Evolutionary conservation across 1,284 basidiomycete species (phyloP).

Genomic region (Heterobasidion irregulare): DNA sequence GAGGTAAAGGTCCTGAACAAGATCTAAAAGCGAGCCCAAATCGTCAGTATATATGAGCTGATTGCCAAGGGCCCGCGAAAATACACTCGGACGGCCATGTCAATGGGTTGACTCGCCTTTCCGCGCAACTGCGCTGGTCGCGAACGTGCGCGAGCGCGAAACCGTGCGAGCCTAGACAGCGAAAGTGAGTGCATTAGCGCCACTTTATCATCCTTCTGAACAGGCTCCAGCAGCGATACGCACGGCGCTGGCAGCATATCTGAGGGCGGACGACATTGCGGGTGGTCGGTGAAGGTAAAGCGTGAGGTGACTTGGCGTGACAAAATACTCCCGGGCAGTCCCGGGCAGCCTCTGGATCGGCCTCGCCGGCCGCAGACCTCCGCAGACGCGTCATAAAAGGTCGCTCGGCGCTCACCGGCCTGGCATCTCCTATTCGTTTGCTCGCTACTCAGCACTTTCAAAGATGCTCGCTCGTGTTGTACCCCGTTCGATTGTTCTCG

Average conservation of each 20-base stretch:
- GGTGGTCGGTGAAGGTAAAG: not conserved
- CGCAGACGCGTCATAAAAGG: not conserved
- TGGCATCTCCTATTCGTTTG: not conserved
- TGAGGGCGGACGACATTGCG: slow-evolving; percentile 8
- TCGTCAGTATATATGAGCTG: not conserved
- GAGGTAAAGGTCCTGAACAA: slow-evolving; percentile 90
- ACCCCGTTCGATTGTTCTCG: slow-evolving; percentile 7
- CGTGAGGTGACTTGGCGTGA: not conserved
- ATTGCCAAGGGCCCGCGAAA: slow-evolving; percentile 1
- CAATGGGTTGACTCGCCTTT: slow-evolving; percentile 2
- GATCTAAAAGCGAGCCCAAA: slow-evolving; percentile 42
- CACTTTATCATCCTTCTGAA: not conserved
- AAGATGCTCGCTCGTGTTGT: slow-evolving; percentile 2
- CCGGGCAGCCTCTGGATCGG: not conserved
- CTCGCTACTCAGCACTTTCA: not conserved
- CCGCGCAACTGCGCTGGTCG: slow-evolving; percentile 5
- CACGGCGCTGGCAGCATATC: slow-evolving; percentile 14
- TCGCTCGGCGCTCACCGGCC: not conserved
- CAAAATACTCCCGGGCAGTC: not conserved
- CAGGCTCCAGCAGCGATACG: not conserved
- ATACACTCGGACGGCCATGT: slow-evolving; percentile 1
- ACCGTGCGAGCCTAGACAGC: slow-evolving; percentile 1
- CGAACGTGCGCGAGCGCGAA: slow-evolving; percentile 5
- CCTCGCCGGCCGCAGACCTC: not conserved
- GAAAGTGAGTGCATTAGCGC: not conserved